Evolutionary conservation across 2,329 filamentous ascomycete genomes (phyloP).

Genomic region (Anthostomella pinea): DNA sequence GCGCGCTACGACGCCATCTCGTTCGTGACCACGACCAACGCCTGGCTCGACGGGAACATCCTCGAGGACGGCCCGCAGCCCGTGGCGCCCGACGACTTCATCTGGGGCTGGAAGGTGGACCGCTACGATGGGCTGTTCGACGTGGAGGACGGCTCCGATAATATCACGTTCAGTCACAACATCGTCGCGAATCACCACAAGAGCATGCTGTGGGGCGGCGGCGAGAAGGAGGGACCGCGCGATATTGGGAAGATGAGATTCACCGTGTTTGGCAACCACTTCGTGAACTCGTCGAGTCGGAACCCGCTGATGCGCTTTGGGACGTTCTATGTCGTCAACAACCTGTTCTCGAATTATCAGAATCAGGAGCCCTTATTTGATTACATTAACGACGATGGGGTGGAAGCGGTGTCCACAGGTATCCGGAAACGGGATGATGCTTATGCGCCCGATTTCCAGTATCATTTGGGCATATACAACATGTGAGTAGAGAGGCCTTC

Average conservation of each 20-base stretch:
- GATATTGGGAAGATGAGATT: conserved; percentile 20
- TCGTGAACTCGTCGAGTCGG: conserved; percentile 16
- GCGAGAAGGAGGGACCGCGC: conserved; percentile 17
- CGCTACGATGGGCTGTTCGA: conserved; percentile 21
- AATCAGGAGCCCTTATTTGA: conserved; percentile 13
- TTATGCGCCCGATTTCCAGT: conserved; percentile 17
- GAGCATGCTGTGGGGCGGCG: conserved; percentile 21
- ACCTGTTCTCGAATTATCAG: conserved; percentile 18
- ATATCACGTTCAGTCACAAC: conserved; percentile 22
- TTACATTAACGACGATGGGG: conserved; percentile 3
- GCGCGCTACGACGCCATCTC: conserved; percentile 20
- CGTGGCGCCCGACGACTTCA: conserved; percentile 12
- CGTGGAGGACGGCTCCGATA: conserved; percentile 20
- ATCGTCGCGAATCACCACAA: conserved; percentile 21
- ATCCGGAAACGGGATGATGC: background rate
- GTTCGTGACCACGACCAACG: conserved; percentile 14
- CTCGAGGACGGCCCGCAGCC: conserved; percentile 9
- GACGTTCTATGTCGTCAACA: conserved; percentile 19
- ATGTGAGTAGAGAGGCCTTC: conserved; percentile 16
- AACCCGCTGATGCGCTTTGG: conserved; percentile 22
- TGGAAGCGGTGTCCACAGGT: background rate
- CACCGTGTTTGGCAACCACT: conserved; percentile 19
- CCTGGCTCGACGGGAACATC: conserved; percentile 21
- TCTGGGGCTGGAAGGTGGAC: conserved; percentile 20
- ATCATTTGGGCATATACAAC: conserved; percentile 21